Evolutionary conservation across 176 grass and related monocot genomes (phyloP).

Genomic region (Oropetium thomaeum): DNA sequence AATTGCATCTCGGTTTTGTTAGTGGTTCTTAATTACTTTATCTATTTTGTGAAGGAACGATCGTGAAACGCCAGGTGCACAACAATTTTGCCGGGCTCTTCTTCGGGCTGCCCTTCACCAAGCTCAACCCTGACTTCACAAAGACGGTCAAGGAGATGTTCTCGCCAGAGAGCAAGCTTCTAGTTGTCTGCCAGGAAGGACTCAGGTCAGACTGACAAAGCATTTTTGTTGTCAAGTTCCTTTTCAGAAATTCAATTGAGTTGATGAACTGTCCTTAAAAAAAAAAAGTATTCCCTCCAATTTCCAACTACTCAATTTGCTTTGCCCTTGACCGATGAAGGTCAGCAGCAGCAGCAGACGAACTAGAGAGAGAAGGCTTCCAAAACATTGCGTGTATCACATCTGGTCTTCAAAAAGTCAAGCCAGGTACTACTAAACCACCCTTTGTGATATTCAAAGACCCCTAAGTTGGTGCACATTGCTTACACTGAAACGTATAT

Average conservation of each 20-base stretch:
- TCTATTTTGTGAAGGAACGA: constrained; percentile 52
- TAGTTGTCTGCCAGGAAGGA: constrained; percentile 91
- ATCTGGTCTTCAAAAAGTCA: constrained; percentile 84
- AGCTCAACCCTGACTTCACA: constrained; percentile 63
- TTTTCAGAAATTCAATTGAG: background rate
- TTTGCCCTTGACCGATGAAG: constrained; percentile 36
- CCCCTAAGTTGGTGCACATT: background rate
- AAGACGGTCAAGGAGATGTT: constrained; percentile 70
- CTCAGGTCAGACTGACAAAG: constrained; percentile 51
- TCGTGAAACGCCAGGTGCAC: constrained; percentile 73
- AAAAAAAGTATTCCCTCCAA: no score
- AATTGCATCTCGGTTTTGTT: background rate
- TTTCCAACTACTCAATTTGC: background rate
- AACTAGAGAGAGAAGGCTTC: constrained; percentile 73
- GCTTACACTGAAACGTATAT: background rate
- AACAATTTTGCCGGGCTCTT: constrained; percentile 85
- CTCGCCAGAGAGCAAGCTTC: constrained; percentile 60
- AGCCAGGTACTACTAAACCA: constrained; percentile 52
- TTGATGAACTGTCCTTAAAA: no score
- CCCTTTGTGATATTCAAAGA: background rate
- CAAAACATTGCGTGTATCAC: constrained; percentile 75
- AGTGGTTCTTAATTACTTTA: background rate
- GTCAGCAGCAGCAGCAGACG: constrained; percentile 72
- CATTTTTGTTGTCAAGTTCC: background rate
- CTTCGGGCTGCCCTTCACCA: constrained; percentile 80